Base-by-base conservation (phyloP, 257 asterid genomes). In the Eustoma russellianum region DNA sequence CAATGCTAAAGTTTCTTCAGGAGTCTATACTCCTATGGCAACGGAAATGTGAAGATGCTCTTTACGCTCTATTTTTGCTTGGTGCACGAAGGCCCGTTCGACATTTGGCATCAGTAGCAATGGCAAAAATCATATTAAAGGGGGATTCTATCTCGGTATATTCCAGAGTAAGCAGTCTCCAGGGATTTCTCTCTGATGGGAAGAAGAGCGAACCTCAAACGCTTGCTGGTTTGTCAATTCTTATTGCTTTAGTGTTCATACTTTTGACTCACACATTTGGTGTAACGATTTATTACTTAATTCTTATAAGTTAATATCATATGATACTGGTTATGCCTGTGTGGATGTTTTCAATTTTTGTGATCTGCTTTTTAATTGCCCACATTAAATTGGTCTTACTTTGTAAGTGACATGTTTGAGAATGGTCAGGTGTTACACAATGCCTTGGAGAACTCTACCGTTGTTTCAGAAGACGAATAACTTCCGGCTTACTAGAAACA, bases 51-150 rank as follows among this genome's bases (percentile, higher is more conserved):
- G 99, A 92, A 83, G 97, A 92, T 64, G 79, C 95, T 11, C 88
- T 92, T 47, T 81, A 85, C 71, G 85, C 97, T 55, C 71, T 92
- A 55, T 83, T 92, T 43, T 91, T 85, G 57, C 86, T 92, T 17
- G 97, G 99, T 66, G 95, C 95, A 49, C 74, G 97, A 56, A 83
- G 96, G 77, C 99, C 97, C 2, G 94, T 92, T 56, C 82, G 97
- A 43, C 99, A 92, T 78, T 66, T 92, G 77, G 85, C 99, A 53
- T 92, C 99, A 50, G 75, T 81, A 71, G 97, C 97, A 54, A 85
- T 87, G 97, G 85, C 94, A n/a, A 88, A 77, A 70, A 74, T 81
- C 52, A 88, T 92, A 65, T 64, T 56, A 49, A 92, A 88, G 78
- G 97, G 95, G 61, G 97, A 92, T 63, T 45, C 68, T 53, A 92